Conservation (phyloP, 1,284 basidiomycete species). For the Peniophora sp. region DNA sequence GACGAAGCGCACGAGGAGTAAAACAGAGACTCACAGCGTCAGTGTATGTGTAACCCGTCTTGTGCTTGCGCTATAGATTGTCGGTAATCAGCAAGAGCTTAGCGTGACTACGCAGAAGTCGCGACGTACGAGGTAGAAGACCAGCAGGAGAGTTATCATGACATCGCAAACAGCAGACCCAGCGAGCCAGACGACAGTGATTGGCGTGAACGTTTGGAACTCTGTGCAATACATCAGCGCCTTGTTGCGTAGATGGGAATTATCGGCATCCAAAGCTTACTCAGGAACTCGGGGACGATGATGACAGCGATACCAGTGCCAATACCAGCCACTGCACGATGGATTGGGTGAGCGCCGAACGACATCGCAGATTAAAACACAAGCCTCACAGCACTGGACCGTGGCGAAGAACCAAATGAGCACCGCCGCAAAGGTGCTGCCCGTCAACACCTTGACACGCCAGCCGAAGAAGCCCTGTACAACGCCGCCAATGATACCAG, state of each 20-base stretch:
- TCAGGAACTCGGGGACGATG: constrained; percentile 8
- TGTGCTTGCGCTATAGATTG: constrained; percentile 7
- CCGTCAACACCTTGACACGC: not conserved
- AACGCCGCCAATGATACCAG: not conserved
- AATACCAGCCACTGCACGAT: constrained; percentile 9
- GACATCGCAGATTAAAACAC: not conserved
- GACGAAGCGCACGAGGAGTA: too few relatives aligned
- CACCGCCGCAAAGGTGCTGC: not conserved
- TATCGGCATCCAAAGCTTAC: not conserved
- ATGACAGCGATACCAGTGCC: constrained; percentile 9
- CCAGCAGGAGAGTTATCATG: not conserved
- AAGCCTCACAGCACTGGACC: not conserved
- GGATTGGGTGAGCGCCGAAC: too few relatives aligned
- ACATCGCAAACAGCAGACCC: not conserved
- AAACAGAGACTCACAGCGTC: constrained; percentile 13
- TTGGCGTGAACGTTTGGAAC: constrained; percentile 9
- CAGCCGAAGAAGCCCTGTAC: not conserved
- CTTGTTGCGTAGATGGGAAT: not conserved
- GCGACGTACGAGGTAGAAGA: not conserved
- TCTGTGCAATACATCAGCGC: not conserved
- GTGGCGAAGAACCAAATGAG: not conserved
- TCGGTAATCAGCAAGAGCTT: not conserved
- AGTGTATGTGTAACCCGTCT: constrained; percentile 18
- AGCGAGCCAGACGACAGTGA: constrained; percentile 8
- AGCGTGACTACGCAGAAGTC: not conserved